These are phyloP conservation scores for Apiospora malaysiana DNA, from an alignment of 2,329 filamentous ascomycete genomes.

Conservation along the genomic window DNA sequence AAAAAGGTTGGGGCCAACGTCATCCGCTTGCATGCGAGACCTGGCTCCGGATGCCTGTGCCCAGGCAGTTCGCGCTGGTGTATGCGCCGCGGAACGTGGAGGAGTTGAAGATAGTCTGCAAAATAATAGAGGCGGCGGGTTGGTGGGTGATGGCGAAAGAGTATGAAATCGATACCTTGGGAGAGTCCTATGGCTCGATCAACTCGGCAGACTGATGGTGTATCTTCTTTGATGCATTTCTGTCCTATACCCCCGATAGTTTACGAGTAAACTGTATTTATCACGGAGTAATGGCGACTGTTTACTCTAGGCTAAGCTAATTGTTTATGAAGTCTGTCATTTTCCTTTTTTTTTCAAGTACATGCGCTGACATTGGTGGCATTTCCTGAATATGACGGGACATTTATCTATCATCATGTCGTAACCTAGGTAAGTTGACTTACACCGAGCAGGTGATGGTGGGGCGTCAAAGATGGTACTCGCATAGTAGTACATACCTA, in stretches of 20 bases:
- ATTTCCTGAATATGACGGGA: background rate
- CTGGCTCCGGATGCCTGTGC: constrained; percentile 71
- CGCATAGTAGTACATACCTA: too few species aligned
- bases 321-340: background rate
- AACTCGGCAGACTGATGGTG: background rate
- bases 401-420: background rate
- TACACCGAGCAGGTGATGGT: background rate
- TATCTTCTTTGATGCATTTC: background rate
- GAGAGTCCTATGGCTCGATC: background rate
- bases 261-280: background rate
- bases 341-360: too few species aligned
- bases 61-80: constrained; percentile 78
- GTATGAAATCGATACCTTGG: constrained; percentile 41
- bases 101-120: constrained; percentile 70
- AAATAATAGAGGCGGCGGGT: constrained; percentile 75
- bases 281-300: background rate
- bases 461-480: too few species aligned
- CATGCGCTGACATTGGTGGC: background rate
- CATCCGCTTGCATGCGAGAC: constrained; percentile 70
- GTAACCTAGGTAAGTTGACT: constrained; percentile 5
- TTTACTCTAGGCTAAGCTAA: too few species aligned
- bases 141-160: constrained; percentile 66
- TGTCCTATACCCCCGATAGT: background rate
- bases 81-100: constrained; percentile 74
- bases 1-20: constrained; percentile 79